Percentiles rank a stretch among this genome's conserved stretches.
These are phyloP conservation scores for Paracamarosporium sp. DNA, from an alignment of 2,329 filamentous ascomycete species.

Conservation along the genomic window DNA sequence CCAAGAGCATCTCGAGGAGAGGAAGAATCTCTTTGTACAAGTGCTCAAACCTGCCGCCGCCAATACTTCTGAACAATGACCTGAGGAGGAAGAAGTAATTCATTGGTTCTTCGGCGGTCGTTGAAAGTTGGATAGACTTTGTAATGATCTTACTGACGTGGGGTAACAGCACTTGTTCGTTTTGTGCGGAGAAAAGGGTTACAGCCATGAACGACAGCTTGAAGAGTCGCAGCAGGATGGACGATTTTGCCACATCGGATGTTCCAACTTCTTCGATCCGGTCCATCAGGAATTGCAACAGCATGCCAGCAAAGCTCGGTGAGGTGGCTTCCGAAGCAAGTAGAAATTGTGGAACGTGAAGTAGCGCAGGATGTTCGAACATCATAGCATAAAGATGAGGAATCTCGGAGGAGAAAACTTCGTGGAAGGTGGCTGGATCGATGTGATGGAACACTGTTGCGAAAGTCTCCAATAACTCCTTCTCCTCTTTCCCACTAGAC, in stretches of 20 bases:
- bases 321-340: slow-evolving; percentile 98
- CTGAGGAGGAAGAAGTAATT: slow-evolving; percentile 96
- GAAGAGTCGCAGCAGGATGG: slow-evolving; percentile 90
- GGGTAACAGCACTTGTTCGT: slow-evolving; percentile 92
- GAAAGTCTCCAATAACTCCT: slow-evolving; percentile 95
- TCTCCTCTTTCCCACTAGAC: slow-evolving; percentile 93
- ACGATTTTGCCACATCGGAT: slow-evolving; percentile 88
- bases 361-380: slow-evolving; percentile 90
- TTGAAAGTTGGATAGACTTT: slow-evolving; percentile 94
- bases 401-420: slow-evolving; percentile 97
- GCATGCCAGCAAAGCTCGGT: slow-evolving; percentile 97
- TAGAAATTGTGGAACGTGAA: slow-evolving; percentile 98
- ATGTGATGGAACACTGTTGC: slow-evolving; percentile 98
- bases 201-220: slow-evolving; percentile 99
- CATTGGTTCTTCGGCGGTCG: slow-evolving; percentile 95
- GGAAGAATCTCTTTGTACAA: slow-evolving; percentile 98
- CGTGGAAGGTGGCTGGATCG: slow-evolving; percentile 96
- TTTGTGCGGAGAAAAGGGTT: slow-evolving; percentile 90
- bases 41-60: slow-evolving; percentile 95
- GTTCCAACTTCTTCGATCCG: slow-evolving; percentile 94
- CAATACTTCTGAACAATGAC: slow-evolving; percentile 94
- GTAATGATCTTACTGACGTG: slow-evolving; percentile 98
- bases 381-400: slow-evolving; percentile 97
- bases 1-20: slow-evolving; percentile 93
- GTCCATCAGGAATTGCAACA: slow-evolving; percentile 96